Percentiles rank a stretch among this genome's conserved stretches.
phyloP scores from a whole-genome alignment of 306 rosid genomes.

The Medicago lupulina region DNA sequence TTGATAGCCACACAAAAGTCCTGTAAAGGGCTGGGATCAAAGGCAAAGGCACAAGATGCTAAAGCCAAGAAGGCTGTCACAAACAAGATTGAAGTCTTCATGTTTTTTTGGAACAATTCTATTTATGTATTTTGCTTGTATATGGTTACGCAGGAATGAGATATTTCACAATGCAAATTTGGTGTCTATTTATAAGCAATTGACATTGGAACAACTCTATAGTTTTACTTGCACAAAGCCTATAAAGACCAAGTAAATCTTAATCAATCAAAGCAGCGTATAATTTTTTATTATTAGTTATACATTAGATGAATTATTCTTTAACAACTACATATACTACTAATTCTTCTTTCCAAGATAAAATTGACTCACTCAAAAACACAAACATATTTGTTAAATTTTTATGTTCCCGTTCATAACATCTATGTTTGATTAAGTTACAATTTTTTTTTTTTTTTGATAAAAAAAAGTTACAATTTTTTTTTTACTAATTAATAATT shows the following conservation, averaged over 20 bases:
- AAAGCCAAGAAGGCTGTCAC: constrained; percentile 8
- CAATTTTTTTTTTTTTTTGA: too few relatives aligned
- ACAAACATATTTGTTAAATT: neutral
- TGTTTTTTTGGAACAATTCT: constrained; percentile 6
- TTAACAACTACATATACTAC: neutral
- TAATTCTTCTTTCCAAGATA: neutral
- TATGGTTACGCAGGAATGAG: neutral
- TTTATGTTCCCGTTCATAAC: neutral
- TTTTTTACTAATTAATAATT: too few relatives aligned
- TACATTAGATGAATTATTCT: neutral
- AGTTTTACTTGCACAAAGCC: neutral
- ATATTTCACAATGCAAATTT: neutral
- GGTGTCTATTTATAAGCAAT: constrained; percentile 14
- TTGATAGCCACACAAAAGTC: constrained; percentile 46
- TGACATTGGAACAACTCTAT: constrained; percentile 27
- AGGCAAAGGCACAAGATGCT: constrained; percentile 36
- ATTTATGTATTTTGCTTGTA: neutral
- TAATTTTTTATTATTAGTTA: neutral
- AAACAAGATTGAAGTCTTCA: constrained; percentile 7
- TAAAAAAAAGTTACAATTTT: too few relatives aligned
- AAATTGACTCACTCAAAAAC: neutral
- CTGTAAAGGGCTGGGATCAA: constrained; percentile 46
- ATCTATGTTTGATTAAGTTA: too few relatives aligned
- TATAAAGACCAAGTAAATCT: constrained; percentile 21
- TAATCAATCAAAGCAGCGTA: neutral